phyloP scores from a whole-genome alignment of 2,329 filamentous ascomycete genomes.

The Trichoderma cornu-damae region DNA sequence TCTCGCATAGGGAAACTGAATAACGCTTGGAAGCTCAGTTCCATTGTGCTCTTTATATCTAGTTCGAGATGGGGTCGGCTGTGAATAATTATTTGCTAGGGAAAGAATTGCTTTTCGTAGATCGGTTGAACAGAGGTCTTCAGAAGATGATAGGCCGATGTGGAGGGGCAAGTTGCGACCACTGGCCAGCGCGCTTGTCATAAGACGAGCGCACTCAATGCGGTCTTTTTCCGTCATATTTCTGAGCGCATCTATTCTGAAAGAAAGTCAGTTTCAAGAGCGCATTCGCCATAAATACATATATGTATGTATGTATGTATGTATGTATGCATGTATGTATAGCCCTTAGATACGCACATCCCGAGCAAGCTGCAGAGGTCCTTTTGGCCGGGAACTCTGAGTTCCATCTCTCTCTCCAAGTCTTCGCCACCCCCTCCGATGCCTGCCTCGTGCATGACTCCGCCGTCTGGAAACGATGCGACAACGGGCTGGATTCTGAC shows the following conservation, averaged over 20 bases:
- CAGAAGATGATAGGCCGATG: constrained; percentile 22
- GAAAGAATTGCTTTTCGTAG: background rate
- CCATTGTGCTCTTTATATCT: background rate
- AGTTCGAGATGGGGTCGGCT: background rate
- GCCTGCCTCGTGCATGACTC: constrained; percentile 66
- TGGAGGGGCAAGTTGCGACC: constrained; percentile 28
- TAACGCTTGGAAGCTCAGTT: constrained; percentile 36
- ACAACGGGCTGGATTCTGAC: constrained; percentile 79
- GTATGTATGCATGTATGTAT: too few relatives aligned
- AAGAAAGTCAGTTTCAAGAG: background rate
- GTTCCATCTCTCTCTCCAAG: constrained; percentile 60
- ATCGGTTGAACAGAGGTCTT: constrained; percentile 20
- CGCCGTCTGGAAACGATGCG: constrained; percentile 54
- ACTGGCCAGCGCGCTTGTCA: constrained; percentile 22
- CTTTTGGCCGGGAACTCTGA: constrained; percentile 53
- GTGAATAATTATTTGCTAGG: background rate
- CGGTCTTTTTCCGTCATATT: constrained; percentile 12
- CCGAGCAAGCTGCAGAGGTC: constrained; percentile 47
- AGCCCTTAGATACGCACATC: constrained; percentile 25
- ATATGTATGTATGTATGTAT: too few relatives aligned
- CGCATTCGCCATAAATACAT: too few relatives aligned
- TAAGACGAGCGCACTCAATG: background rate
- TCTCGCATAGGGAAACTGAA: constrained; percentile 76
- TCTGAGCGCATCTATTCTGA: constrained; percentile 23
- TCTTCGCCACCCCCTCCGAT: constrained; percentile 76